Evolutionary conservation across 345 rosid species (phyloP), one percentile per base, ranked within the genome.

Genomic region (Isatis tinctoria): DNA sequence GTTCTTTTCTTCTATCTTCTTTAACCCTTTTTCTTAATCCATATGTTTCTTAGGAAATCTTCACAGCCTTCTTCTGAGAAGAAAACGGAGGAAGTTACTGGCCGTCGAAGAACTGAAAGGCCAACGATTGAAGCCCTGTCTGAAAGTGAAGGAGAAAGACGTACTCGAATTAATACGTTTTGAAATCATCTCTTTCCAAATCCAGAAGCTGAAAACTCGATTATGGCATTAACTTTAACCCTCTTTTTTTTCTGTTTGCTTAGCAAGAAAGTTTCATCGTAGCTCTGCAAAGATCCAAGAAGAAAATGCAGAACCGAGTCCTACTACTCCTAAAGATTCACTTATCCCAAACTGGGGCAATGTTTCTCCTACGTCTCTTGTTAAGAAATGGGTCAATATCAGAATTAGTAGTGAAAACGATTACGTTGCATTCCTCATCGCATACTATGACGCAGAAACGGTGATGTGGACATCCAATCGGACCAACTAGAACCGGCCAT

Each of bases 341-440:
- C 47, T 40, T 24, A 20, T 44, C 28, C 57, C 47, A 43, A 36
- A 60, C 52, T 70, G 80, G 75, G 75, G 80, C 11, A 17, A 56
- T 41, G 30, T 37, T 57, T 44, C 79, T 64, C 80, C 80, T 18
- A 32, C 2, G 56, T 71, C 76, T 39, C 76, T 77, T 58, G 36
- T 77, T 40, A 43, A 30, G 30, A 58, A 1, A 17, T 22, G 10
- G 57, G 1, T 77, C 56, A 0, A 1, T 28, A 57, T 71, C 48
- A 51, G 17, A 39, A 20, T 71, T 16, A 63, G 16, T 39, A 62
- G 39, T 11, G 67, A 65, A 37, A 10, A 28, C 0, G 26, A 30
- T 0, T 3, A 28, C 72, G 4, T 58, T 64, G 0, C 16, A 41
- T 65, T 26, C 63, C 32, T 1, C 16, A 58, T 77, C 67, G 18